Evolutionary conservation across 257 asterid genomes (phyloP).

Genomic region (Gynochthodes officinalis): DNA sequence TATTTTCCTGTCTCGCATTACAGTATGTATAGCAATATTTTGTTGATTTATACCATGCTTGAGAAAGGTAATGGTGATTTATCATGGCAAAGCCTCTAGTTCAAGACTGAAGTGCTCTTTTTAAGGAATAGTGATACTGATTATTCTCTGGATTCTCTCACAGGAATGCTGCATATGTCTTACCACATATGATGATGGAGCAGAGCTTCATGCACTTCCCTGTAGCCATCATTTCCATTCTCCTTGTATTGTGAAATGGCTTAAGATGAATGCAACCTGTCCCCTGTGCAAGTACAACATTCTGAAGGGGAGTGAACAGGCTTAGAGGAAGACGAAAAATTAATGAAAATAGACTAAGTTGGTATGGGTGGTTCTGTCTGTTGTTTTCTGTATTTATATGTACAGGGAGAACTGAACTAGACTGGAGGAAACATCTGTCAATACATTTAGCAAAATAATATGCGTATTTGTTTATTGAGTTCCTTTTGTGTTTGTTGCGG

Average conservation of each 20-base stretch:
- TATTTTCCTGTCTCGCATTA: neutral
- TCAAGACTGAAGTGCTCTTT: neutral
- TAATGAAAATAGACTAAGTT: neutral
- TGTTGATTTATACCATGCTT: neutral
- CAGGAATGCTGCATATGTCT: constrained; percentile 98
- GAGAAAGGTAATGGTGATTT: neutral
- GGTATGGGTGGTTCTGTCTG: constrained; percentile 4
- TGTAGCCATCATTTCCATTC: constrained; percentile 87
- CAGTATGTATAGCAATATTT: neutral
- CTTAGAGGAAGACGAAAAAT: constrained; percentile 27
- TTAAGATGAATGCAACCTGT: constrained; percentile 95
- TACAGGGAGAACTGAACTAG: constrained; percentile 12
- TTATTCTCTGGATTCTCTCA: constrained; percentile 10
- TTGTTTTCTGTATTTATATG: constrained; percentile 4
- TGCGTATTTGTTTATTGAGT: constrained; percentile 13
- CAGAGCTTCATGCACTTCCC: constrained; percentile 76
- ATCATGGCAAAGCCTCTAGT: neutral
- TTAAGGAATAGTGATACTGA: neutral
- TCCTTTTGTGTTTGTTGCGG: neutral
- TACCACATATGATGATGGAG: constrained; percentile 70
- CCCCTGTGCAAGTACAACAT: constrained; percentile 96
- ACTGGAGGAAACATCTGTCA: constrained; percentile 2
- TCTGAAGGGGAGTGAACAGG: constrained; percentile 87
- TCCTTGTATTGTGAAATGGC: constrained; percentile 85
- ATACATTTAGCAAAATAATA: constrained; percentile 11